Evolutionary conservation across 2,329 filamentous ascomycete species (phyloP).

Genomic region (Aspergillus udagawae): DNA sequence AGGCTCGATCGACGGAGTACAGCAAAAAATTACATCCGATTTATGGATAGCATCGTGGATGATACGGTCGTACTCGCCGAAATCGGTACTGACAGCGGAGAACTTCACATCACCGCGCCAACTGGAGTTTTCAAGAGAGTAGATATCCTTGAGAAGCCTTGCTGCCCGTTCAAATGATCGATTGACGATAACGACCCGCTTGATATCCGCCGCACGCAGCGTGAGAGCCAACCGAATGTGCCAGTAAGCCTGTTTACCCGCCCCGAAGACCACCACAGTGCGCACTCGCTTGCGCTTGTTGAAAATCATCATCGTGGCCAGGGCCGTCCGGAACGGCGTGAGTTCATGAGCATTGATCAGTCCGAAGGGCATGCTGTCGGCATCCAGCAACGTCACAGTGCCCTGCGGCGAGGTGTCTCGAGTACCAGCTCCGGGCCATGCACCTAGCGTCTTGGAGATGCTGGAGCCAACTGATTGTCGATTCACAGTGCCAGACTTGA

Average conservation of each 20-base stretch:
- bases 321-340: constrained; percentile 65
- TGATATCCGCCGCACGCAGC: constrained; percentile 61
- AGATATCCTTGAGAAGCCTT: constrained; percentile 51
- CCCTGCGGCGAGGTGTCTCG: constrained; percentile 51
- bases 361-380: constrained; percentile 54
- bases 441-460: constrained; percentile 27
- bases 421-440: constrained; percentile 32
- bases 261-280: constrained; percentile 78
- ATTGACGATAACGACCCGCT: constrained; percentile 79
- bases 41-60: constrained; percentile 65
- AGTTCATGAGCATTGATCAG: constrained; percentile 65
- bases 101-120: constrained; percentile 67
- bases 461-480: constrained; percentile 23
- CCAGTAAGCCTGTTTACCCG: constrained; percentile 90
- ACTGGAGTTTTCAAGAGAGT: constrained; percentile 50
- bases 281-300: constrained; percentile 66
- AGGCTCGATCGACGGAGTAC: constrained; percentile 69
- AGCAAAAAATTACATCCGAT: constrained; percentile 82
- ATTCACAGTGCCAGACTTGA: constrained; percentile 28
- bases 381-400: constrained; percentile 57
- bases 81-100: constrained; percentile 63
- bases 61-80: constrained; percentile 65
- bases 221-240: constrained; percentile 81
- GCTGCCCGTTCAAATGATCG: constrained; percentile 50
- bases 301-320: constrained; percentile 58